Evolutionary conservation across 2,329 filamentous ascomycete genomes (phyloP), one percentile per base, ranked within the genome.

Genomic region (Fusarium euwallaceae): DNA sequence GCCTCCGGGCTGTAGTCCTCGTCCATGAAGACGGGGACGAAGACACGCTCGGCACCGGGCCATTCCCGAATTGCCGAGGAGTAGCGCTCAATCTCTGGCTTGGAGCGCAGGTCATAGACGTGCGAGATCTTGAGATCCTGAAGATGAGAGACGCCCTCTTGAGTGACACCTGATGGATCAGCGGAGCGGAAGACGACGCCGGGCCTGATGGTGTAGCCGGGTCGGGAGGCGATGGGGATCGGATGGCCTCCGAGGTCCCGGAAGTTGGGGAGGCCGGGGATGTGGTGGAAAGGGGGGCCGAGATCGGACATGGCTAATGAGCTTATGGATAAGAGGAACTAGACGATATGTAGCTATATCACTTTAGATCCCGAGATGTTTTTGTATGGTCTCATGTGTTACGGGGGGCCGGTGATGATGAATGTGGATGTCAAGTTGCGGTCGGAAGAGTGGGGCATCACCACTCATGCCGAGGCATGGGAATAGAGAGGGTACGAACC

Each of bases 101-200:
- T 81, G 29, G 90, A 92, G 64, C 93, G 88, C 11, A 95, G 85
- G 83, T 95, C 93, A 80, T 91, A 95, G 61, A 94, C 87, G 72
- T 88, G 86, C 27, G 84, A 87, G 74, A 96, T 89, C n/a, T 88
- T 87, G 63, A 94, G 84, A 6, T 81, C 75, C 34, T 84, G 85
- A 68, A 94, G 85, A 51, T 83, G 85, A 9, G 82, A 78, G 8
- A 89, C 82, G 17, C 91, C 91, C 27, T 86, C 83, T 29, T 86
- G 80, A 1, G 89, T 90, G 43, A 92, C 83, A 66, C 83, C 83
- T 20, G 88, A 89, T 17, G 92, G 90, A 74, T 94, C 92, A 3
- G 92, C 93, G 59, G 91, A 91, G 66, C 94, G 91, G 83, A 90
- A 95, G 70, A 95, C 82, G 36, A 92, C 78, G 51, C 87, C 86